Evolutionary conservation across 345 rosid genomes (phyloP), one percentile per base, ranked within the genome.

Genomic region (Aquilaria malaccensis): DNA sequence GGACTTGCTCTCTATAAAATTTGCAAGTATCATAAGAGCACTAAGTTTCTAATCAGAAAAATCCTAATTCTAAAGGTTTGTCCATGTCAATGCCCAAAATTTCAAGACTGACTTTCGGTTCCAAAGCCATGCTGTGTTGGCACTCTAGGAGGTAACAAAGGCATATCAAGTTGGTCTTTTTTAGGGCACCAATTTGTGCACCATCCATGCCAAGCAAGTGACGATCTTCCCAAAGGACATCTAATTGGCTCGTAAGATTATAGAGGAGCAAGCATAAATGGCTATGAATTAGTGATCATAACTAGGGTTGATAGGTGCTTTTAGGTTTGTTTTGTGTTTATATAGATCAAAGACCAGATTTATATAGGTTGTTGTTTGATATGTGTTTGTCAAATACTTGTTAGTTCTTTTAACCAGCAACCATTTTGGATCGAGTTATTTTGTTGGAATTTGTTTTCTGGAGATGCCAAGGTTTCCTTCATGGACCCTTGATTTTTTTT

Each of bases 1-100:
- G 97, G 97, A 76, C 87, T 96, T 15, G 97, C 87, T 31, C 96
- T 96, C 74, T 86, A 95, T 73, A 95, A 90, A 59, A 90, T 87
- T 67, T 88, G 93, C 0, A 90, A 90, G 75, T 90, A 90, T 65
- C 95, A 90, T 82, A 91, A 91, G 80, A 91, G 97, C 65, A 88
- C 94, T 10, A 96, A 91, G 75, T 78, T 91, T 14, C 72, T 91
- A 32, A 90, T 90, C 74, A 79, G 97, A 75, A 90, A 90, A 45
- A 79, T 87, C 2, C 97, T 95, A 0, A 22, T 90, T 90, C 76
- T 93, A 90, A 82, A 80, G 97, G 62, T 89, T 88, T 47, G 94
- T 88, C 0, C 93, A 94, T 78, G 97, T 85, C 75, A 91, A 85
- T 67, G 97, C 97, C 15, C 97, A 88, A 63, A 96, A 85, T 33